These are phyloP conservation scores for Colletotrichum tropicale DNA, from an alignment of 2,329 filamentous ascomycete species.

Conservation along the genomic window DNA sequence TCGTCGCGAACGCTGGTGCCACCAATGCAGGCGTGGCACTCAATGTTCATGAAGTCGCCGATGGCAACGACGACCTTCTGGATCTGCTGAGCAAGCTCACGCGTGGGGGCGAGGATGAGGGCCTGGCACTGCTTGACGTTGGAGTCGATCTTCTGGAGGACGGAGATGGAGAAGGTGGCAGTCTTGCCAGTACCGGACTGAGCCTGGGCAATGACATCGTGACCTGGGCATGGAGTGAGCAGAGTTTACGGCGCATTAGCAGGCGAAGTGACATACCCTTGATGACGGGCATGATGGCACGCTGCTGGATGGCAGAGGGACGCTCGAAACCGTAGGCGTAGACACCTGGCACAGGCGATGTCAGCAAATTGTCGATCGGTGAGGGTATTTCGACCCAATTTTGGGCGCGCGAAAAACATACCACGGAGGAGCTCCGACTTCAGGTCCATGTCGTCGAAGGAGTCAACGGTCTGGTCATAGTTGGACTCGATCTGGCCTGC, in stretches of 20 bases:
- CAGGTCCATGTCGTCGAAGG: constrained; percentile 97
- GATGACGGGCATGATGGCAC: constrained; percentile 99
- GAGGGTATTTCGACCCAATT: constrained; percentile 17
- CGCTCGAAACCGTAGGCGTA: constrained; percentile 99
- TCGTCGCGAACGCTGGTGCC: constrained; percentile 98
- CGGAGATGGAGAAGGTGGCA: constrained; percentile 98
- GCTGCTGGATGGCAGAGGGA: constrained; percentile 99
- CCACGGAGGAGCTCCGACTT: constrained; percentile 96
- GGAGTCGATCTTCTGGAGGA: constrained; percentile 98
- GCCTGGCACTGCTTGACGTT: constrained; percentile 97
- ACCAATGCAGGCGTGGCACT: constrained; percentile 99
- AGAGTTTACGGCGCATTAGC: background rate
- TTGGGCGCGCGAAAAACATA: constrained; percentile 34
- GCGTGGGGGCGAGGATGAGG: constrained; percentile 95
- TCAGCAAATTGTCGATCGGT: background rate
- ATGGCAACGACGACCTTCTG: constrained; percentile 99
- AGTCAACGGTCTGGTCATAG: constrained; percentile 99
- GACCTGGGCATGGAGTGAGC: constrained; percentile 57
- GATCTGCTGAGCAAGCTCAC: constrained; percentile 98
- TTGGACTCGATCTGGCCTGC: constrained; percentile 99
- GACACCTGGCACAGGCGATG: constrained; percentile 63
- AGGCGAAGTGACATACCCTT: constrained; percentile 71
- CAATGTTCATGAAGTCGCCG: constrained; percentile 99
- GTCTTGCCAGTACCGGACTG: constrained; percentile 99
- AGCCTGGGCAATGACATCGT: constrained; percentile 99